These are phyloP conservation scores for Trichoderma harzianum DNA, from an alignment of 2,329 filamentous ascomycete species.

Conservation along the genomic window DNA sequence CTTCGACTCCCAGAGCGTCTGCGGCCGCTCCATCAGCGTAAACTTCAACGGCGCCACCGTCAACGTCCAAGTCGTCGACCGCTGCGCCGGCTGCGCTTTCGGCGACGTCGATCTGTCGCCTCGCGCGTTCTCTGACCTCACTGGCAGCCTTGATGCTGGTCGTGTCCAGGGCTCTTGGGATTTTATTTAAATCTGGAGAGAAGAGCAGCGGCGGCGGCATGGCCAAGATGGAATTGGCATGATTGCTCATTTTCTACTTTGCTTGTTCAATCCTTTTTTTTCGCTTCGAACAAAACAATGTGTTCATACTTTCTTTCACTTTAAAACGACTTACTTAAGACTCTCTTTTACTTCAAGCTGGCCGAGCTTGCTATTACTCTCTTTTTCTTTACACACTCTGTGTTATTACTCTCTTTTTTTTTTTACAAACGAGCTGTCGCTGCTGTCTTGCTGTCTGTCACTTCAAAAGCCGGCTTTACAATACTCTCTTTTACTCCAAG, in stretches of 20 bases:
- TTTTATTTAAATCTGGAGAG: slow-evolving; percentile 22
- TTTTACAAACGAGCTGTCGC: background rate
- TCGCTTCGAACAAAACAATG: background rate
- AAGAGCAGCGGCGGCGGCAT: too few relatives aligned
- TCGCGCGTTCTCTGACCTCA: slow-evolving; percentile 35
- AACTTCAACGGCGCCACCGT: slow-evolving; percentile 44
- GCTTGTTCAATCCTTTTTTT: background rate
- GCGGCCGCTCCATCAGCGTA: slow-evolving; percentile 63
- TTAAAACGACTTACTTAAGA: background rate
- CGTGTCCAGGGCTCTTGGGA: slow-evolving; percentile 27
- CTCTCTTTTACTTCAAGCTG: background rate
- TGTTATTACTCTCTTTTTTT: background rate
- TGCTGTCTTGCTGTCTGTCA: background rate
- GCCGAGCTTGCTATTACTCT: background rate
- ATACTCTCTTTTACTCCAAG: background rate
- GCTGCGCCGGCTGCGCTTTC: slow-evolving; percentile 52
- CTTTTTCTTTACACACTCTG: background rate
- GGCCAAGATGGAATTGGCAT: too few relatives aligned
- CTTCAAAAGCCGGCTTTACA: background rate
- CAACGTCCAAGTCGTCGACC: slow-evolving; percentile 66
- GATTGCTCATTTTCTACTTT: background rate
- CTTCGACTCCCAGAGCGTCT: slow-evolving; percentile 59
- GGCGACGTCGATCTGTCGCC: slow-evolving; percentile 34
- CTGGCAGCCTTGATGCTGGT: slow-evolving; percentile 28
- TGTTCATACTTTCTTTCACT: background rate